phyloP scores from a whole-genome alignment of 2,329 filamentous ascomycete genomes.

The Pestalotiopsis sp. region DNA sequence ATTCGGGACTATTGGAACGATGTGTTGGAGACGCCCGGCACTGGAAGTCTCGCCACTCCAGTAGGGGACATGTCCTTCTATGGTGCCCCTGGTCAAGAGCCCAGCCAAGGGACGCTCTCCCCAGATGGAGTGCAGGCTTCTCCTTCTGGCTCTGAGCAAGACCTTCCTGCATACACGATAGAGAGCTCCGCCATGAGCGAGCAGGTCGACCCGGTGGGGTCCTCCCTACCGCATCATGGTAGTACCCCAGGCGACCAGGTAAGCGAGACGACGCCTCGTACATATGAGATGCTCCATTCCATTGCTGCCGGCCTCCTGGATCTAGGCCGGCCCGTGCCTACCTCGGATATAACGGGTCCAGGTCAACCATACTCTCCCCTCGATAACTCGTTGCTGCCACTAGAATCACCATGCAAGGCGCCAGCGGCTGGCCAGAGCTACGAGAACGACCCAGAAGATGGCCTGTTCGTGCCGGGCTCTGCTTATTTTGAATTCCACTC shows the following conservation, averaged over 20 bases:
- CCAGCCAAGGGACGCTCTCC: background rate
- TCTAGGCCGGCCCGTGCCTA: background rate
- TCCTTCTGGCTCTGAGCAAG: background rate
- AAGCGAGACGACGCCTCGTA: background rate
- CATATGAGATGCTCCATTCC: background rate
- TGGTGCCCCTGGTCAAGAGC: background rate
- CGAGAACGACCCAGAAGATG: constrained; percentile 16
- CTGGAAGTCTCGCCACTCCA: background rate
- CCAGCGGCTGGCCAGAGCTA: too few relatives aligned
- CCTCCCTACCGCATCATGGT: background rate
- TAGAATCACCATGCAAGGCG: background rate
- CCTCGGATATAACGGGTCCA: background rate
- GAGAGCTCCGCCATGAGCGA: background rate
- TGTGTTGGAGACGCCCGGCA: background rate
- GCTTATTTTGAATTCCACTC: constrained; percentile 47
- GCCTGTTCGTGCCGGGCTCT: constrained; percentile 47
- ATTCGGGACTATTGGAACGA: constrained; percentile 4
- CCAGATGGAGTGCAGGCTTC: background rate
- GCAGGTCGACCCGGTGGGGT: background rate
- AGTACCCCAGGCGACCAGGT: background rate
- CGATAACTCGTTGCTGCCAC: background rate
- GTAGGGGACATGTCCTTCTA: background rate
- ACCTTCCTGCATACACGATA: background rate
- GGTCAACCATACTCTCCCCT: background rate
- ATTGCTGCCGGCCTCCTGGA: background rate